Percentiles rank a stretch among this genome's conserved stretches.
These are phyloP conservation scores for Oehlia diaphana DNA, from an alignment of 192 early-diverging fungal genomes.

Conservation along the genomic window DNA sequence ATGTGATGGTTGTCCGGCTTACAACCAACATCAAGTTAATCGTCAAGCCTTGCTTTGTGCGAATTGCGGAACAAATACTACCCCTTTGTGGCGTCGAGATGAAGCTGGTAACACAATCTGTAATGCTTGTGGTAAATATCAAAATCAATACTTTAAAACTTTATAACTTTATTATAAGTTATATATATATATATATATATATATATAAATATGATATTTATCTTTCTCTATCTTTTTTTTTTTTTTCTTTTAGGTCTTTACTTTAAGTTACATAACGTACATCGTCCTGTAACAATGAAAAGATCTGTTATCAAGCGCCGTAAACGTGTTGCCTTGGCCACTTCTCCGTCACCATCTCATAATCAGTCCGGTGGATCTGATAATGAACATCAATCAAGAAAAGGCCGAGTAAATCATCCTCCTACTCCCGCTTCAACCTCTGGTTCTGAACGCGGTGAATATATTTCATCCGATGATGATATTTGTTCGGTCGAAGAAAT, in stretches of 20 bases:
- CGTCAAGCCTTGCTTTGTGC: slow-evolving; percentile 60
- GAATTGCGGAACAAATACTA: slow-evolving; percentile 77
- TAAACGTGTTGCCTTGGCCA: slow-evolving; percentile 54
- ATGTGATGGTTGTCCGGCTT: slow-evolving; percentile 76
- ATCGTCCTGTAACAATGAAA: slow-evolving; percentile 82
- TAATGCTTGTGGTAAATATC: slow-evolving; percentile 64
- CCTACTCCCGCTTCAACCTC: slow-evolving; percentile 31
- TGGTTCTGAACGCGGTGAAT: slow-evolving; percentile 23
- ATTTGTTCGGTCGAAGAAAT: slow-evolving; percentile 2
- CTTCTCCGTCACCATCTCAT: slow-evolving; percentile 22
- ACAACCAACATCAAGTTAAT: slow-evolving; percentile 66
- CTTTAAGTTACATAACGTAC: slow-evolving; percentile 81
- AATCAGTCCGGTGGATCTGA: slow-evolving; percentile 7
- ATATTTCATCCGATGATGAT: slow-evolving; percentile 31
- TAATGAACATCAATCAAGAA: slow-evolving; percentile 14
- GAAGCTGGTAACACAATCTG: slow-evolving; percentile 75
- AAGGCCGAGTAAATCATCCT: slow-evolving; percentile 24
- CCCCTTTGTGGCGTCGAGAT: slow-evolving; percentile 79
- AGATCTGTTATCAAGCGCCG: slow-evolving; percentile 73
- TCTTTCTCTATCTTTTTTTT: neutral
- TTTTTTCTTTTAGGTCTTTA: slow-evolving; percentile 66
- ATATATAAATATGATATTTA: neutral
- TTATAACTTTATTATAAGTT: too few relatives aligned
- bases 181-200: too few relatives aligned
- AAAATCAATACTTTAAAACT: too few relatives aligned